phyloP scores from a whole-genome alignment of 202 grass and related monocot species.

The Dendrocalamus latiflorus region DNA sequence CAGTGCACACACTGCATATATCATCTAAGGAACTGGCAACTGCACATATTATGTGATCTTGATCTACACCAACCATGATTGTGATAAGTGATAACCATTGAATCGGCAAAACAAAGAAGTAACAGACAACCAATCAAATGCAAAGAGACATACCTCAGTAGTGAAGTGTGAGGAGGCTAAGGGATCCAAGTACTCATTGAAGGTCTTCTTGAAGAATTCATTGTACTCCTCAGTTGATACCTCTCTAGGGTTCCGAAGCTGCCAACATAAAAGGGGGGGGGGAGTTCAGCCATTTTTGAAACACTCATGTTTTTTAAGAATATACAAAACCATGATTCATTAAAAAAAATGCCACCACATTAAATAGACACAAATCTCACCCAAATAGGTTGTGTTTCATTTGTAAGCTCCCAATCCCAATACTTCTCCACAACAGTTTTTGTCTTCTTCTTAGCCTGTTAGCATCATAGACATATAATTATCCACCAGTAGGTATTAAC shows the following conservation, averaged over 20 bases:
- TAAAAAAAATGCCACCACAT: slow-evolving; percentile 4
- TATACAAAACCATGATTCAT: background rate
- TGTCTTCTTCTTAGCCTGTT: slow-evolving; percentile 75
- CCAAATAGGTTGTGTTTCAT: slow-evolving; percentile 98
- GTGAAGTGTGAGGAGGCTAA: slow-evolving; percentile 90
- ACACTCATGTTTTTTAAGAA: background rate
- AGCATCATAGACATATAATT: slow-evolving; percentile 6
- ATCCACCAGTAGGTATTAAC: background rate
- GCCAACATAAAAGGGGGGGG: background rate
- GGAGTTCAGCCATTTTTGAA: background rate
- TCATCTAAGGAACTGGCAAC: background rate
- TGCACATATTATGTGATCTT: background rate
- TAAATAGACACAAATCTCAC: slow-evolving; percentile 45
- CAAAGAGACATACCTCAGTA: slow-evolving; percentile 55
- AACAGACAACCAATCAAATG: slow-evolving; percentile 7
- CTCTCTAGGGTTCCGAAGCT: slow-evolving; percentile 87
- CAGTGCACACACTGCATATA: background rate
- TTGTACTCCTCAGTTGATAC: slow-evolving; percentile 86
- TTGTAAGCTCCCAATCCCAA: slow-evolving; percentile 97
- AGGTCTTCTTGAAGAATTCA: slow-evolving; percentile 95
- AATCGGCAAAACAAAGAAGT: slow-evolving; percentile 1
- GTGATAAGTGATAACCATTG: background rate
- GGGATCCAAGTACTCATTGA: slow-evolving; percentile 89
- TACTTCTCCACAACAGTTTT: slow-evolving; percentile 92
- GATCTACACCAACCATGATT: background rate